Conservation (phyloP, 2,329 filamentous ascomycete species). For the Tolypocladium sp. region DNA sequence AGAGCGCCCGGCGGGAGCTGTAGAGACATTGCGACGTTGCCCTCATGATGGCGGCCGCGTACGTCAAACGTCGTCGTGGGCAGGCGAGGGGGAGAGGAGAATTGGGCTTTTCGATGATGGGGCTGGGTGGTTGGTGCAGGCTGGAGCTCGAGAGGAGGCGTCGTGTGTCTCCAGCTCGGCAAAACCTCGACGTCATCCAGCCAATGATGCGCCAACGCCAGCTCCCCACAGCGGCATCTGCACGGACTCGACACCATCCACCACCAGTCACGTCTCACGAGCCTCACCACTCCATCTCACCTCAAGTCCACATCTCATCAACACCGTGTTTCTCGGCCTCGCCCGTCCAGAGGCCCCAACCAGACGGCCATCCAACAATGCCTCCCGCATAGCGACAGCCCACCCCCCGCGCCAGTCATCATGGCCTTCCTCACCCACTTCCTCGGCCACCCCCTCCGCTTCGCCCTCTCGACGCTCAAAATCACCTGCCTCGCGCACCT, state of each 20-base stretch:
- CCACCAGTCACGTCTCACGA: background rate
- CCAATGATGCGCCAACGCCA: background rate
- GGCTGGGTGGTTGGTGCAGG: background rate
- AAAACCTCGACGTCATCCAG: background rate
- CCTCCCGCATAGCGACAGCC: background rate
- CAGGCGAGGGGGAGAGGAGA: background rate
- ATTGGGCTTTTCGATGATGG: background rate
- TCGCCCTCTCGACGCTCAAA: constrained; percentile 24
- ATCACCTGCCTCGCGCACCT: constrained; percentile 32
- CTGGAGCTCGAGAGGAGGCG: background rate
- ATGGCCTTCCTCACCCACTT: constrained; percentile 19
- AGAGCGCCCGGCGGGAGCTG: constrained; percentile 35
- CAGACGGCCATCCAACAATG: background rate
- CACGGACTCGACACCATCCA: background rate
- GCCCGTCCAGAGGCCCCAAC: background rate
- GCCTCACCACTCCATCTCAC: constrained; percentile 13
- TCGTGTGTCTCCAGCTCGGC: background rate
- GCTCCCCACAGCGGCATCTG: background rate
- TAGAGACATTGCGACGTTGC: constrained; percentile 26
- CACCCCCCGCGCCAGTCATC: background rate
- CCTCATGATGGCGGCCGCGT: constrained; percentile 23
- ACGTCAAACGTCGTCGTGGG: background rate
- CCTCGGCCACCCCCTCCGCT: constrained; percentile 29
- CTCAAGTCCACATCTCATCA: constrained; percentile 2
- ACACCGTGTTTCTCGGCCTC: background rate